phyloP scores from a whole-genome alignment of 1,139 yeast genomes.

The Kluyveromyces marxianus region DNA sequence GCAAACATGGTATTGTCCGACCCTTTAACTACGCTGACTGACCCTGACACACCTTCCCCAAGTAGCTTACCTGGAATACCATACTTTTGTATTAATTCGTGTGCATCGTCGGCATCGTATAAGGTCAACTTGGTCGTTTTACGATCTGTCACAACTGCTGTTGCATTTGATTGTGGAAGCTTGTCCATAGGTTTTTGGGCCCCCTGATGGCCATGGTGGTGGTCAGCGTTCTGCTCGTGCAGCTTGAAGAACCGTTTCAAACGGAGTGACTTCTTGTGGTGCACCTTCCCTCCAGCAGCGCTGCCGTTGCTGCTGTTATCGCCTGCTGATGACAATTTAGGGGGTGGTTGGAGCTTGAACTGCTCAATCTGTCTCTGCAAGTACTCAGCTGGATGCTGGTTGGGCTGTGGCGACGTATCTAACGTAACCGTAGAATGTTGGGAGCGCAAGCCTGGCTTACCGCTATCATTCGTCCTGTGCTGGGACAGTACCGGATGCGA shows the following conservation, averaged over 20 bases:
- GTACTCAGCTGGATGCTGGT: conserved; percentile 24
- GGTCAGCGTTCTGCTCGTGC: conserved; percentile 5
- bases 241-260: conserved; percentile 32
- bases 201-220: not conserved
- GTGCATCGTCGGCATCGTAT: conserved; percentile 33
- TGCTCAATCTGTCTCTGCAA: conserved; percentile 21
- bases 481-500: conserved; percentile 3
- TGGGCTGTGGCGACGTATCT: conserved; percentile 15
- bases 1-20: conserved; percentile 52
- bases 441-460: conserved; percentile 1
- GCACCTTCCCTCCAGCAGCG: not conserved
- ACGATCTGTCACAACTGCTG: conserved; percentile 13
- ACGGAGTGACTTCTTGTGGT: conserved; percentile 25
- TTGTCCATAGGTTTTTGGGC: no score
- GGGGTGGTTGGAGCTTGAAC: conserved; percentile 14
- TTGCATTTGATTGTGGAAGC: conserved; percentile 1
- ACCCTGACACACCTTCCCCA: conserved; percentile 77
- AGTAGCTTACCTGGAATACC: conserved; percentile 53
- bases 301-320: not conserved
- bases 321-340: conserved; percentile 5
- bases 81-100: conserved; percentile 40
- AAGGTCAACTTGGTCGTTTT: conserved; percentile 24
- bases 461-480: not conserved
- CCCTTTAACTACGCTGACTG: conserved; percentile 52
- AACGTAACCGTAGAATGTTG: conserved; percentile 4